Evolutionary conservation across 192 early-diverging fungal species (phyloP).

Genomic region (Backusella luteola): DNA sequence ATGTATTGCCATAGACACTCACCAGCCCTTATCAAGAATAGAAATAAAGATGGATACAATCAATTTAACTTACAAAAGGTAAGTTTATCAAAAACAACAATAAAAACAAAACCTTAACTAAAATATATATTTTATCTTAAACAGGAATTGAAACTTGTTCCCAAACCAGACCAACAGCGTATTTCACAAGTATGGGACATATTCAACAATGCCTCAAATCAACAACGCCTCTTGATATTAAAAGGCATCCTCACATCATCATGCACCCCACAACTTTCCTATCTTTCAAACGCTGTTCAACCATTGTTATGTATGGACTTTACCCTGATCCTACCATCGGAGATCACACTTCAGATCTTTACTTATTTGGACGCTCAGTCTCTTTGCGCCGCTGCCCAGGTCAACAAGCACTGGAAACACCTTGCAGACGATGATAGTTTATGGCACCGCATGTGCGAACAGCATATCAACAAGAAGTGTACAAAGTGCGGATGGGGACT

Average conservation of each 20-base stretch:
- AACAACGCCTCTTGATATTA: slow-evolving; percentile 62
- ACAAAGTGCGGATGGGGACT: slow-evolving; percentile 95
- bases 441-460: slow-evolving; percentile 97
- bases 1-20: slow-evolving; percentile 46
- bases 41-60: slow-evolving; percentile 41
- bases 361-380: slow-evolving; percentile 88
- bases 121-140: neutral
- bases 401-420: slow-evolving; percentile 73
- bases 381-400: slow-evolving; percentile 88
- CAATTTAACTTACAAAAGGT: slow-evolving; percentile 42
- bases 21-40: slow-evolving; percentile 45
- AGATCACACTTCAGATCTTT: slow-evolving; percentile 80
- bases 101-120: neutral
- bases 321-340: slow-evolving; percentile 65
- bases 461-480: slow-evolving; percentile 97
- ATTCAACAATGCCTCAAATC: slow-evolving; percentile 58
- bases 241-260: slow-evolving; percentile 74
- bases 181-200: slow-evolving; percentile 62
- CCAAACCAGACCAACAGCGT: slow-evolving; percentile 51
- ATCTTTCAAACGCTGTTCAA: slow-evolving; percentile 66
- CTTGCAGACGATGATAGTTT: slow-evolving; percentile 90
- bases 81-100: neutral
- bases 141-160: slow-evolving; percentile 51
- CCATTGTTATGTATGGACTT: slow-evolving; percentile 78
- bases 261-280: slow-evolving; percentile 84